These are phyloP conservation scores for Talaromyces borbonicus DNA, from an alignment of 495 filamentous ascomycete species.

Conservation along the genomic window DNA sequence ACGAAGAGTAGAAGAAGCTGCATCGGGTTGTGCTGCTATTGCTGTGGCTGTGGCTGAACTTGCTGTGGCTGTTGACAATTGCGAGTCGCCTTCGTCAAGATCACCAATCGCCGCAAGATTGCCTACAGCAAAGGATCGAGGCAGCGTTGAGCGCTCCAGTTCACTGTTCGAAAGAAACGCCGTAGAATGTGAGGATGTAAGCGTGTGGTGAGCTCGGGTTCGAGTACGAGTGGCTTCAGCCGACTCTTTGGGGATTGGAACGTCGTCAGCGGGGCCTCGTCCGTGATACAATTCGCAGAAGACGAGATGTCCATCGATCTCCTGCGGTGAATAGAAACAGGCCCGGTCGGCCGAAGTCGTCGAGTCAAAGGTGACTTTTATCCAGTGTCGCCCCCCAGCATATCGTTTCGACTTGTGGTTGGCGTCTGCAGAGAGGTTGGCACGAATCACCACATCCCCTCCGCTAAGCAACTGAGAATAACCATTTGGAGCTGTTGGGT, in stretches of 20 bases:
- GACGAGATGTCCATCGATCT: slow-evolving; percentile 64
- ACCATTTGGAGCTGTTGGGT: slow-evolving; percentile 41
- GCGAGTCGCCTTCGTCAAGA: slow-evolving; percentile 20
- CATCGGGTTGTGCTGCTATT: slow-evolving; percentile 10
- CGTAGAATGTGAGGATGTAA: slow-evolving; percentile 25
- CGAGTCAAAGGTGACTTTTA: slow-evolving; percentile 87
- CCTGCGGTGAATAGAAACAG: slow-evolving; percentile 63
- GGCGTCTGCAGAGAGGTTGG: slow-evolving; percentile 55
- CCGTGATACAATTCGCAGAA: slow-evolving; percentile 70
- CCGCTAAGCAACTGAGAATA: slow-evolving; percentile 47
- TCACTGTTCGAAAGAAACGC: slow-evolving; percentile 28
- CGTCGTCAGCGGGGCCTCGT: slow-evolving; percentile 57
- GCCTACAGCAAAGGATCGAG: slow-evolving; percentile 37
- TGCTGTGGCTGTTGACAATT: slow-evolving; percentile 35
- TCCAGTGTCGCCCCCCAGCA: slow-evolving; percentile 76
- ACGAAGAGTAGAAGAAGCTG: slow-evolving; percentile 17
- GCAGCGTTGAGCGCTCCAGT: slow-evolving; percentile 31
- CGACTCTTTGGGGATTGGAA: slow-evolving; percentile 42
- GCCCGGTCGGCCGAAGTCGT: slow-evolving; percentile 68
- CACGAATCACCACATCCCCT: slow-evolving; percentile 53
- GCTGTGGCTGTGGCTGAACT: slow-evolving; percentile 55
- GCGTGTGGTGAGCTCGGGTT: slow-evolving; percentile 8
- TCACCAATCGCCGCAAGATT: slow-evolving; percentile 17
- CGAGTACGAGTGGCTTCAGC: slow-evolving; percentile 17
- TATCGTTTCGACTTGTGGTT: slow-evolving; percentile 65